Percentiles rank a stretch among this genome's conserved stretches.
phyloP scores from a whole-genome alignment of 495 filamentous ascomycete genomes.

The Podospora comata region DNA sequence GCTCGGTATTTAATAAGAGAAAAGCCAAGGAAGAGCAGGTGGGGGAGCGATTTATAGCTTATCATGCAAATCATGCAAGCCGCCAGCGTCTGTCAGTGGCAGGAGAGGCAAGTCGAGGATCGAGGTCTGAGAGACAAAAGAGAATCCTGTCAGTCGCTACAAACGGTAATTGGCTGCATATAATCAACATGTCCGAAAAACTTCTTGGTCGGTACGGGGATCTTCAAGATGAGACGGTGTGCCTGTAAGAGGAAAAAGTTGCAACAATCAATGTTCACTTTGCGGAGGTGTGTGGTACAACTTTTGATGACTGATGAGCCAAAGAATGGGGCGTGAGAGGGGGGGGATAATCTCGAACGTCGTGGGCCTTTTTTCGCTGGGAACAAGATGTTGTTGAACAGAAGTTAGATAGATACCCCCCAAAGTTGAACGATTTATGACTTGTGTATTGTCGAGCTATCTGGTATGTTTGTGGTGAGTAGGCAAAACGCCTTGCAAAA shows the following conservation, averaged over 20 bases:
- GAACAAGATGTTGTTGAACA: conserved; percentile 18
- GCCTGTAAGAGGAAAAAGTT: neutral
- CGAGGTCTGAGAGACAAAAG: neutral
- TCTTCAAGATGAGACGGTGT: neutral
- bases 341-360: neutral
- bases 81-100: neutral
- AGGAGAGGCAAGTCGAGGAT: neutral
- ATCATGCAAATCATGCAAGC: neutral
- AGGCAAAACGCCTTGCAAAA: too few relatives aligned
- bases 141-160: neutral
- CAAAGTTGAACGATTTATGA: conserved; percentile 33
- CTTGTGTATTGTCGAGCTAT: neutral
- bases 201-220: neutral
- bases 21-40: neutral
- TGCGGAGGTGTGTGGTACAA: neutral
- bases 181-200: neutral
- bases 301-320: conserved; percentile 24
- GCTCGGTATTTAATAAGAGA: neutral
- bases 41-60: neutral
- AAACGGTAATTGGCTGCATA: neutral
- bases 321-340: too few relatives aligned
- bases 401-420: conserved; percentile 40
- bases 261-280: neutral
- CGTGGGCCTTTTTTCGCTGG: conserved; percentile 18
- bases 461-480: neutral